Evolutionary conservation across 257 asterid species (phyloP), one percentile per base, ranked within the genome.

Genomic region (Jacaranda mimosifolia): DNA sequence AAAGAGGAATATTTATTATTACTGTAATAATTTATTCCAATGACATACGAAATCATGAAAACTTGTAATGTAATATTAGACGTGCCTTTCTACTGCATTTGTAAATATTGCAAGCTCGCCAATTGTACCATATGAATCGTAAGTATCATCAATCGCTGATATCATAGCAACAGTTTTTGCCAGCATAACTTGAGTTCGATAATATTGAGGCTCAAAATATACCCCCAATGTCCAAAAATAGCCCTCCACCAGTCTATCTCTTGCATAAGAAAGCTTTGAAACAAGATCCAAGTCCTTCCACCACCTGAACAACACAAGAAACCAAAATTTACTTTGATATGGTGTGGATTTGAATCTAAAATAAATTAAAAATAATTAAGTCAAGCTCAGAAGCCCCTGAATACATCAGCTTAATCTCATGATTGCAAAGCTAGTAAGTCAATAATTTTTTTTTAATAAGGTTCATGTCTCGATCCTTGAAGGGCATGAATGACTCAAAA

Each of bases 201-300:
- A 26, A 26, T 26, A 26, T 26, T 26, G 32, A 26, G 32, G 32
- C 32, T 26, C 32, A 26, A 26, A 26, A 26, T 26, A 26, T 2
- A 26, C 83, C 42, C 86, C 86, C 68, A 82, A 35, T 9, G 89
- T 72, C 82, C 86, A 85, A 64, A 85, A 82, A 74, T 79, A 79
- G 52, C 84, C 76, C n/a, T 82, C 86, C 55, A 79, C 86, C 48
- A 85, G 73, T 64, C 89, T 79, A 65, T 77, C 76, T 57, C 81
- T 57, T 58, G 74, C 60, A 70, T 77, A 77, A 15, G 26, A 10
- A 7, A 77, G 69, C 58, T 68, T 56, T 26, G 76, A 40, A 1
- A 57, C 70, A 58, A 67, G 75, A 35, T 58, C 59, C 75, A 68
- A 56, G 1, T 68, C 81, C 32, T 77, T 77, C 81, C 81, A 77